These are phyloP conservation scores for Mycena filopes DNA, from an alignment of 768 basidiomycete species.

Conservation along the genomic window DNA sequence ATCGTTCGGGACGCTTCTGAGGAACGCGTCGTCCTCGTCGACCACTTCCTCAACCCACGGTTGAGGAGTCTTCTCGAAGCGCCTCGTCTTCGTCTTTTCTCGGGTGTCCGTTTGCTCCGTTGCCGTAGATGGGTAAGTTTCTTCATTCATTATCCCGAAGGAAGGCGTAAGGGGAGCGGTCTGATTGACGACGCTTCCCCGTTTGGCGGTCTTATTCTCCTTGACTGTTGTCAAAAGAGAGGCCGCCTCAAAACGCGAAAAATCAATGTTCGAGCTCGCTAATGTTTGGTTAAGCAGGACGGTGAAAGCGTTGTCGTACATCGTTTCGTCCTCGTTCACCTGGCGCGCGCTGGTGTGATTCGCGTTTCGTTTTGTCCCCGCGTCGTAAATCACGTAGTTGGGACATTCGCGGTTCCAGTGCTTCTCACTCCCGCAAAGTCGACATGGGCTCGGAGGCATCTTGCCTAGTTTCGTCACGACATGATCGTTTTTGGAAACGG, in stretches of 20 bases:
- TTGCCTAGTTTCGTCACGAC: neutral
- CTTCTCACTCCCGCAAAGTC: neutral
- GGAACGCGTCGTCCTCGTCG: too few relatives aligned
- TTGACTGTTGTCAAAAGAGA: neutral
- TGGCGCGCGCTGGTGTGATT: neutral
- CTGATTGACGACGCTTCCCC: too few relatives aligned
- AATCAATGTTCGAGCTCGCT: neutral
- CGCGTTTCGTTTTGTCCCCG: neutral
- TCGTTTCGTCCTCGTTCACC: neutral
- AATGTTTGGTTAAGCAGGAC: conserved; percentile 8
- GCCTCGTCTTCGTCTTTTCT: too few relatives aligned
- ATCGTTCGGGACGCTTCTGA: neutral
- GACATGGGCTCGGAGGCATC: neutral
- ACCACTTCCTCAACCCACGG: too few relatives aligned
- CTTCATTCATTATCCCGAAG: too few relatives aligned
- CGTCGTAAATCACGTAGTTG: neutral
- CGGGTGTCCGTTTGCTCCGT: too few relatives aligned
- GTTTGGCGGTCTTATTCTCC: conserved; percentile 4
- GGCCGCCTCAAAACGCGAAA: conserved; percentile 14
- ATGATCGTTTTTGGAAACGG: conserved; percentile 12
- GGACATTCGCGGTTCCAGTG: conserved; percentile 18
- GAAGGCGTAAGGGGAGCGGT: too few relatives aligned
- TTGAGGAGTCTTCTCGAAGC: neutral
- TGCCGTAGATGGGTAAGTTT: too few relatives aligned
- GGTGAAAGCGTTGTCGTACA: neutral